A percentile compares a stretch with the other conserved stretches of the same genome.
phyloP scores from a whole-genome alignment of 1,139 yeast genomes.

The Torulaspora globosa region DNA sequence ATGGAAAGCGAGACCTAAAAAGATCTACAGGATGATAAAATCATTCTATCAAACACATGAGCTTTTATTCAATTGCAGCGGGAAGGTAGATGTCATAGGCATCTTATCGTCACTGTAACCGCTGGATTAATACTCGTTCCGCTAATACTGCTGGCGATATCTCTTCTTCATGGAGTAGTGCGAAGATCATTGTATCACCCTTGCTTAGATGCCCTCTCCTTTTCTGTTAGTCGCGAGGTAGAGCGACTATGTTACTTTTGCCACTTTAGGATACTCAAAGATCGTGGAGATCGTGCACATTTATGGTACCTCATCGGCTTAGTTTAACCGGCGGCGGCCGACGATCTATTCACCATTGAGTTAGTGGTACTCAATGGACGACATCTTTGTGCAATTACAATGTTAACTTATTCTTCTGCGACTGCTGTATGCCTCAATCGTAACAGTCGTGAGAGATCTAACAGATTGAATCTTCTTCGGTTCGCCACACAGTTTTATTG shows the following conservation, averaged over 20 bases:
- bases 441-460: constrained; percentile 52
- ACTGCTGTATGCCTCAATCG: constrained; percentile 56
- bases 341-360: constrained; percentile 60
- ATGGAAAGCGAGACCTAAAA: constrained; percentile 46
- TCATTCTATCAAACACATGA: constrained; percentile 34
- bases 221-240: constrained; percentile 54
- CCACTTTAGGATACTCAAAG: constrained; percentile 56
- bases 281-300: constrained; percentile 69
- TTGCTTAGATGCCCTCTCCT: constrained; percentile 54
- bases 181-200: constrained; percentile 58
- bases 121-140: constrained; percentile 51
- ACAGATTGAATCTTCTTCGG: constrained; percentile 61
- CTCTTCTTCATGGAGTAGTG: constrained; percentile 48
- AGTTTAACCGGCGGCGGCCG: constrained; percentile 66
- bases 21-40: constrained; percentile 33
- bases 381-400: constrained; percentile 59
- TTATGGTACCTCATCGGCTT: constrained; percentile 42
- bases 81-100: constrained; percentile 57
- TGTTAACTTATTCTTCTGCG: constrained; percentile 57
- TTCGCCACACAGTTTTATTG: constrained; percentile 49
- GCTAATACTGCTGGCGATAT: constrained; percentile 61
- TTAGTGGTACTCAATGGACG: constrained; percentile 59
- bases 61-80: constrained; percentile 35
- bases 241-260: constrained; percentile 51
- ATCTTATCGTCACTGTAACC: constrained; percentile 46